These are phyloP conservation scores for Arthrobotrys pseudoclavata DNA, from an alignment of 2,329 filamentous ascomycete genomes.

Conservation along the genomic window DNA sequence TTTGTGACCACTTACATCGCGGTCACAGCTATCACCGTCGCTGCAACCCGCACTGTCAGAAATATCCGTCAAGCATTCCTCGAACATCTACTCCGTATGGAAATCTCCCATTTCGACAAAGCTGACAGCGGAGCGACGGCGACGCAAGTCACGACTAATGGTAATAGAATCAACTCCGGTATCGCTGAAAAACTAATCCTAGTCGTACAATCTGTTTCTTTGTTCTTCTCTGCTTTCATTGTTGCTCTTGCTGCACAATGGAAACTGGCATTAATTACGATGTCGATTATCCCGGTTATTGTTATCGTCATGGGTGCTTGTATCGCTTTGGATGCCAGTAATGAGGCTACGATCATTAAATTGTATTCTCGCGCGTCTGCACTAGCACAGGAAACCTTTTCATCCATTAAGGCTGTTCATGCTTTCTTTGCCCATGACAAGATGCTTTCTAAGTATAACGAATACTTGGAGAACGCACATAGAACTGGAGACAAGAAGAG, in stretches of 20 bases:
- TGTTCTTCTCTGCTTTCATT: conserved; percentile 71
- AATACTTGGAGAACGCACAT: conserved; percentile 72
- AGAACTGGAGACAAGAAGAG: conserved; percentile 69
- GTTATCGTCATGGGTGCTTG: conserved; percentile 69
- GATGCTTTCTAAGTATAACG: conserved; percentile 71
- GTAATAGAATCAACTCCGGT: conserved; percentile 75
- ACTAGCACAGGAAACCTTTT: conserved; percentile 74
- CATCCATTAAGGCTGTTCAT: conserved; percentile 74
- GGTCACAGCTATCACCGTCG: conserved; percentile 70
- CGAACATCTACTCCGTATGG: conserved; percentile 74
- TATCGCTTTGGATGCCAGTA: conserved; percentile 73
- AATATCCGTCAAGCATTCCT: conserved; percentile 74
- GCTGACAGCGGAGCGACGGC: conserved; percentile 62
- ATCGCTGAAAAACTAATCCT: conserved; percentile 69
- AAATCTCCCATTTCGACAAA: conserved; percentile 77
- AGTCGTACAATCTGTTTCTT: conserved; percentile 72
- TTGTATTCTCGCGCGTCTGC: conserved; percentile 73
- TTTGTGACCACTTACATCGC: conserved; percentile 75
- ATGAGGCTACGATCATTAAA: conserved; percentile 68
- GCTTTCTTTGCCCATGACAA: conserved; percentile 74
- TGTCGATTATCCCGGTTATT: conserved; percentile 73
- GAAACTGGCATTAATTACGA: conserved; percentile 73
- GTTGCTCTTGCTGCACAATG: conserved; percentile 74
- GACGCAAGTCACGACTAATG: conserved; percentile 73
- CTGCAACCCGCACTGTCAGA: conserved; percentile 70